Conservation (phyloP, 2,329 filamentous ascomycete genomes). For the Exserohilum rostratum region DNA sequence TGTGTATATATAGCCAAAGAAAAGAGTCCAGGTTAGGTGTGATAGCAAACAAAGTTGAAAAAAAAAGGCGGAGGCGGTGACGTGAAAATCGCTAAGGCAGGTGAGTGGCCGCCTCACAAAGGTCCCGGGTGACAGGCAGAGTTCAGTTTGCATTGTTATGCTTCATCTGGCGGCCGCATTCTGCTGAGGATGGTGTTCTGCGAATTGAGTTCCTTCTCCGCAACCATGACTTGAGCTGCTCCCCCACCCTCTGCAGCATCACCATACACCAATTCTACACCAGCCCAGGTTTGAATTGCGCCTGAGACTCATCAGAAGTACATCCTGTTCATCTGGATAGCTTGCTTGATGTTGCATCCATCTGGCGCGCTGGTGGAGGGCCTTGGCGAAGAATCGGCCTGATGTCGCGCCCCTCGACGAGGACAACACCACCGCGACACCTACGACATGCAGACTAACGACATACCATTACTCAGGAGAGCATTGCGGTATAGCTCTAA, state of each 20-base stretch:
- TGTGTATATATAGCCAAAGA: background rate
- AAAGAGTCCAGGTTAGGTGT: background rate
- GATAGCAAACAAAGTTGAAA: background rate
- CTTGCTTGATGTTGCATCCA: conserved; percentile 6
- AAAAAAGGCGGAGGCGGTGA: background rate
- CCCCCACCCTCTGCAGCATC: background rate
- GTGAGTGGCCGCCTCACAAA: background rate
- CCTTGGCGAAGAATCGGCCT: conserved; percentile 4
- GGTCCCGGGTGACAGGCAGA: background rate
- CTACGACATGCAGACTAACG: background rate
- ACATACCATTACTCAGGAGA: background rate
- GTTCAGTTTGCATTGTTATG: background rate
- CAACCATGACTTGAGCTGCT: background rate
- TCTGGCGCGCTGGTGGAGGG: background rate
- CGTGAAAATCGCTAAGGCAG: conserved; percentile 5
- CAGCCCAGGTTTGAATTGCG: background rate
- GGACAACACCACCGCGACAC: conserved; percentile 6
- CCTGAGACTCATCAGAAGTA: background rate
- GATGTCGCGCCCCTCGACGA: conserved; percentile 1
- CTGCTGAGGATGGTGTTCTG: conserved; percentile 1
- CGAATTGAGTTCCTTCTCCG: background rate
- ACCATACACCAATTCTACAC: background rate
- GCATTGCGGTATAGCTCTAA: background rate
- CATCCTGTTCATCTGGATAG: background rate
- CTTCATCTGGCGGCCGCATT: background rate